Evolutionary conservation across 2,329 filamentous ascomycete genomes (phyloP).

Genomic region (Trichoderma hamatum): DNA sequence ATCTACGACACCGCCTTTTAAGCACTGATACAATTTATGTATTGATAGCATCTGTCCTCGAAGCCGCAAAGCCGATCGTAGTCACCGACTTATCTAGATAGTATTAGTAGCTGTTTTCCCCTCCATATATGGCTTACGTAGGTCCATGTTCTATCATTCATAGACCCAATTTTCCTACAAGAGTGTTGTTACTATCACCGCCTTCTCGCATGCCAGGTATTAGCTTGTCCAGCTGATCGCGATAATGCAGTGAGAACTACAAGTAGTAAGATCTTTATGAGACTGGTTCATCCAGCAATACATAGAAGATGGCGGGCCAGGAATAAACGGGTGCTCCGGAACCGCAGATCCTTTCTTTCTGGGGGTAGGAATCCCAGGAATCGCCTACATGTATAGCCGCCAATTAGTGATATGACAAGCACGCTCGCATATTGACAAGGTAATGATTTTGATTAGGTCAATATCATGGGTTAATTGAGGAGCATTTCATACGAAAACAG

Average conservation of each 20-base stretch:
- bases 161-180: neutral
- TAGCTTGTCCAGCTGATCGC: neutral
- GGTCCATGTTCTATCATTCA: neutral
- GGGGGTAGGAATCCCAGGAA: neutral
- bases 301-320: neutral
- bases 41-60: neutral
- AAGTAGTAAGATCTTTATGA: slow-evolving; percentile 4
- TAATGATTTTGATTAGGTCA: neutral
- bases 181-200: neutral
- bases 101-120: neutral
- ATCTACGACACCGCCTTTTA: neutral
- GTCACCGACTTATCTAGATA: neutral
- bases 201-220: neutral
- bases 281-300: neutral
- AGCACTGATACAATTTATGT: neutral
- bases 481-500: neutral
- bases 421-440: neutral
- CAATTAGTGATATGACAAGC: neutral
- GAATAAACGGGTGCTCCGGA: neutral
- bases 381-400: neutral
- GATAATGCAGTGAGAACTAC: slow-evolving; percentile 11
- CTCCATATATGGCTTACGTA: neutral
- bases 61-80: neutral
- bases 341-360: neutral
- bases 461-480: neutral